Evolutionary conservation across 2,329 filamentous ascomycete genomes (phyloP).

Genomic region (Waltergamsia citrina): DNA sequence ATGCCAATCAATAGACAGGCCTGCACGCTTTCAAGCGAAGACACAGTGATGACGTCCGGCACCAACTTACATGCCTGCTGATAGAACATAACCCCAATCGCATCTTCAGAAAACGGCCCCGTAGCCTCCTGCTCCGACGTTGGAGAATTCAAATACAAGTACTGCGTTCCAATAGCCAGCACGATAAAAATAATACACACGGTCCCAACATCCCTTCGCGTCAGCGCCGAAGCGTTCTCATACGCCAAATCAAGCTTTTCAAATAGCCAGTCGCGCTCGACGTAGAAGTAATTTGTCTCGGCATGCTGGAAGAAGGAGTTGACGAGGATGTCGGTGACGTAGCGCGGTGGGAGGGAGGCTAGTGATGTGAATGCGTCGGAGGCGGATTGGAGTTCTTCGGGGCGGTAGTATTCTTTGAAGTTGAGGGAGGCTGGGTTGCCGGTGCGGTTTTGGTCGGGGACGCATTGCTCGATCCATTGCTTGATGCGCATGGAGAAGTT

Average conservation of each 20-base stretch:
- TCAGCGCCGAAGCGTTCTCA: conserved; percentile 23
- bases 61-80: conserved; percentile 43
- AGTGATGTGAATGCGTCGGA: conserved; percentile 12
- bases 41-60: conserved; percentile 45
- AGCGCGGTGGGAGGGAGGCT: conserved; percentile 29
- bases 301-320: conserved; percentile 37
- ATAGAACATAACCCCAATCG: conserved; percentile 46
- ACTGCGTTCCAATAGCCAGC: conserved; percentile 40
- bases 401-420: conserved; percentile 32
- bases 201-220: conserved; percentile 28
- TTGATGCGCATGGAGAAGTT: conserved; percentile 42
- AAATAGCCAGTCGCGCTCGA: conserved; percentile 32
- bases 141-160: conserved; percentile 33
- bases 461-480: conserved; percentile 34
- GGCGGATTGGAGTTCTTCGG: conserved; percentile 32
- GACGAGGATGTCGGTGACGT: conserved; percentile 35
- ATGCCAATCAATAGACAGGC: conserved; percentile 46
- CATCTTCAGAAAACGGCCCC: conserved; percentile 33
- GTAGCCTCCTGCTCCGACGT: conserved; percentile 10
- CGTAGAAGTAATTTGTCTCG: conserved; percentile 38
- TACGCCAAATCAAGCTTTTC: conserved; percentile 31
- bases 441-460: conserved; percentile 4
- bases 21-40: conserved; percentile 48
- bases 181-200: conserved; percentile 35
- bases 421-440: conserved; percentile 13